Evolutionary conservation across 1,284 basidiomycete species (phyloP).

Genomic region (Rhodotorula sp.): DNA sequence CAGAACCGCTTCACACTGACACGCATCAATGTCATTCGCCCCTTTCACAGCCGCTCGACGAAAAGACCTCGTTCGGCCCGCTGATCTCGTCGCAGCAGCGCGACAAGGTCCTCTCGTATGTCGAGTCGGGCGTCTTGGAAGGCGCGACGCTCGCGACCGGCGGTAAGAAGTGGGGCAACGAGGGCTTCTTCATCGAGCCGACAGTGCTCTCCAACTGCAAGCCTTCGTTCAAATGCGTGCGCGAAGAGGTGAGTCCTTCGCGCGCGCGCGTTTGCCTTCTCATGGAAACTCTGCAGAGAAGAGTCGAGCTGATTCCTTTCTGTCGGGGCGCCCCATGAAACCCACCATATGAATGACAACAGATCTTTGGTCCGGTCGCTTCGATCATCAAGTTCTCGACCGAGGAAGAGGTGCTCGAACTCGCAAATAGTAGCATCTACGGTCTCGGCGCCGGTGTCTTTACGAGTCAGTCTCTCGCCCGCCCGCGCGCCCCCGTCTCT

Average conservation of each 20-base stretch:
- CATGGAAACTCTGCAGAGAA: too few relatives aligned
- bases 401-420: slow-evolving; percentile 60
- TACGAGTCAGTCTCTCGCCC: slow-evolving; percentile 52
- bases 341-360: not conserved
- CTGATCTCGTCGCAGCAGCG: slow-evolving; percentile 63
- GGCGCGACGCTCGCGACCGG: slow-evolving; percentile 79
- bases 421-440: slow-evolving; percentile 81
- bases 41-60: slow-evolving; percentile 61
- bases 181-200: slow-evolving; percentile 49
- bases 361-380: slow-evolving; percentile 45
- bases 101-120: slow-evolving; percentile 84
- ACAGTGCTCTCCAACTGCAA: slow-evolving; percentile 49
- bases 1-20: not conserved
- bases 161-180: slow-evolving; percentile 59
- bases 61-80: slow-evolving; percentile 71
- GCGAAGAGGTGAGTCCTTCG: slow-evolving; percentile 45
- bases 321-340: too few relatives aligned
- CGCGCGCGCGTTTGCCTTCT: not conserved
- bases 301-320: not conserved
- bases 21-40: too few relatives aligned
- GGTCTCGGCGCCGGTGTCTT: slow-evolving; percentile 86
- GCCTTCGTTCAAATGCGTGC: slow-evolving; percentile 48
- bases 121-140: slow-evolving; percentile 77
- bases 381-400: slow-evolving; percentile 42
- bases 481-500: not conserved